These are phyloP conservation scores for Tothia fuscella DNA, from an alignment of 2,329 filamentous ascomycete species.

Conservation along the genomic window DNA sequence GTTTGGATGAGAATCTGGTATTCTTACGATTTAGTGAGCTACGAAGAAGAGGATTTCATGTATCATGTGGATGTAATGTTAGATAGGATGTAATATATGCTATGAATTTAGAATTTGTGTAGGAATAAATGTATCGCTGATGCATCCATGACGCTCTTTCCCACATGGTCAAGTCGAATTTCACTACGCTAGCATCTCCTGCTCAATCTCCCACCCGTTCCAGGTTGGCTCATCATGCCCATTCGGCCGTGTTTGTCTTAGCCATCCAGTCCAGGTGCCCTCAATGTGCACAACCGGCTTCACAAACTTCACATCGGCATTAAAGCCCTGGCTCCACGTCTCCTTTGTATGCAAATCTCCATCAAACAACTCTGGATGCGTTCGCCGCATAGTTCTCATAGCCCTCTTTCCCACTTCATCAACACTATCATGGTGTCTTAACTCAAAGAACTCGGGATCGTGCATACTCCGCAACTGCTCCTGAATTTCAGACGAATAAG, in stretches of 20 bases:
- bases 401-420: conserved; percentile 52
- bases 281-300: conserved; percentile 34
- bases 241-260: conserved; percentile 39
- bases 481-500: conserved; percentile 44
- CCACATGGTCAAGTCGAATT: too few species aligned
- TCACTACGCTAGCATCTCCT: too few species aligned
- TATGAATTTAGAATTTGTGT: too few species aligned
- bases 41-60: too few species aligned
- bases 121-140: too few species aligned
- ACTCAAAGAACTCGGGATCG: conserved; percentile 41
- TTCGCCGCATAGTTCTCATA: conserved; percentile 40
- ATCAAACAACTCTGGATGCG: conserved; percentile 44
- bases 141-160: too few species aligned
- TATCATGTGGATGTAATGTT: too few species aligned
- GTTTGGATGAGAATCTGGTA: too few species aligned
- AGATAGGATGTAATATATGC: too few species aligned
- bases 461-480: conserved; percentile 37
- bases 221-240: conserved; percentile 39
- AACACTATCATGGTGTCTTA: conserved; percentile 51
- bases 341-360: conserved; percentile 7
- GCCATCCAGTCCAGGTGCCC: conserved; percentile 37
- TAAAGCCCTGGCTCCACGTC: conserved; percentile 33
- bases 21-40: too few species aligned
- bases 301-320: conserved; percentile 36
- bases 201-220: conserved; percentile 33